A percentile compares a stretch with the other conserved stretches of the same genome.
phyloP scores from a whole-genome alignment of 78 protist genomes.

The Parvularia atlantis region DNA sequence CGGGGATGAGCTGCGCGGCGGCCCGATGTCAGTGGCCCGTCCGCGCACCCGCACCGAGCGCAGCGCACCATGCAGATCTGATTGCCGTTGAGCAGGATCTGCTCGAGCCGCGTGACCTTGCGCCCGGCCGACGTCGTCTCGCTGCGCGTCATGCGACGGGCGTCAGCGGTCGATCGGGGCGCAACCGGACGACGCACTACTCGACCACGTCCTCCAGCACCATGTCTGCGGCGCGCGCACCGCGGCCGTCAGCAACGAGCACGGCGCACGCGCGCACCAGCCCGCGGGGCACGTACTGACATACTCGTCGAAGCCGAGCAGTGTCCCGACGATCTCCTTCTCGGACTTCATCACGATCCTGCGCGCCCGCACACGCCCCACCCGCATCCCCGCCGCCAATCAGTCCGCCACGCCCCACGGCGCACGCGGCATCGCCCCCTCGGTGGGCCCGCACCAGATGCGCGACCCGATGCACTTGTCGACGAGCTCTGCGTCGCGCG shows the following conservation, averaged over 20 bases:
- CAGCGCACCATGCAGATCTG: constrained; percentile 78
- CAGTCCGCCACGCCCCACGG: too few relatives aligned
- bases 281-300: constrained; percentile 27
- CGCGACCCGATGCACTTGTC: constrained; percentile 67
- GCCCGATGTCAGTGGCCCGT: too few relatives aligned
- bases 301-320: constrained; percentile 70
- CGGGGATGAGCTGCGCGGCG: too few relatives aligned
- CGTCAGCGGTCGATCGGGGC: not conserved
- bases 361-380: too few relatives aligned
- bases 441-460: too few relatives aligned
- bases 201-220: constrained; percentile 68
- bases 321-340: constrained; percentile 66
- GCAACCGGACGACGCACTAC: too few relatives aligned
- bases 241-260: too few relatives aligned
- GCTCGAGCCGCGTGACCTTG: constrained; percentile 50
- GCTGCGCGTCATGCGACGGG: constrained; percentile 14
- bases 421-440: too few relatives aligned
- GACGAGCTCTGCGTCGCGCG: constrained; percentile 63
- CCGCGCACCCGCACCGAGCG: too few relatives aligned
- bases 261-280: too few relatives aligned
- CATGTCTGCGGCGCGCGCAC: constrained; percentile 18
- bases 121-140: constrained; percentile 73
- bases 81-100: constrained; percentile 78
- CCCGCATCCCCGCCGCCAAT: too few relatives aligned
- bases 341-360: constrained; percentile 62